These are phyloP conservation scores for Wickerhamomyces sydowiorum DNA, from an alignment of 805 yeast genomes.

Conservation along the genomic window DNA sequence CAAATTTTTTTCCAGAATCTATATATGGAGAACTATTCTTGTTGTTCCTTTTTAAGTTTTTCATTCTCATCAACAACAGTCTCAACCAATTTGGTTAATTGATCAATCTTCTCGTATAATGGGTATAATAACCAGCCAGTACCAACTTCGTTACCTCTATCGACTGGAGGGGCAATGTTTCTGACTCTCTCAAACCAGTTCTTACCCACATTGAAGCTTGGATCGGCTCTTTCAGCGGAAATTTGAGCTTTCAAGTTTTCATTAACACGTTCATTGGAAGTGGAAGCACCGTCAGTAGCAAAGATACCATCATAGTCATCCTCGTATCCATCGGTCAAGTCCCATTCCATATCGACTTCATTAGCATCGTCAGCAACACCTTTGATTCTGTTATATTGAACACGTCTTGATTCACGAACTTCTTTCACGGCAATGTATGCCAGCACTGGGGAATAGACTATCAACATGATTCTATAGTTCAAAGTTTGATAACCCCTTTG, in stretches of 20 bases:
- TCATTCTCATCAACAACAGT: conserved; percentile 13
- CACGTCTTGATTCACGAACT: conserved; percentile 59
- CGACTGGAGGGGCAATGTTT: conserved; percentile 51
- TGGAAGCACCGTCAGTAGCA: conserved; percentile 20
- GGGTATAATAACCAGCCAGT: conserved; percentile 61
- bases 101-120: conserved; percentile 45
- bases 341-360: conserved; percentile 77
- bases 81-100: conserved; percentile 18
- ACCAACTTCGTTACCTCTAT: conserved; percentile 46
- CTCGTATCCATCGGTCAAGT: conserved; percentile 67
- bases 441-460: conserved; percentile 66
- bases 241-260: conserved; percentile 43
- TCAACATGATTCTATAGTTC: conserved; percentile 52
- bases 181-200: conserved; percentile 49
- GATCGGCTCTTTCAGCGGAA: conserved; percentile 64
- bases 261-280: conserved; percentile 25
- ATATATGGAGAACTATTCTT: not conserved
- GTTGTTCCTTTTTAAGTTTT: conserved; percentile 9
- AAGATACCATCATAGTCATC: conserved; percentile 28
- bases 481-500: conserved; percentile 29
- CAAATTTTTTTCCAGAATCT: not conserved
- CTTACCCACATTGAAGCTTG: conserved; percentile 52
- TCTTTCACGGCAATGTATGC: conserved; percentile 58
- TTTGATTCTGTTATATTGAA: conserved; percentile 61
- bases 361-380: conserved; percentile 73